Conservation (phyloP, 305 asterid genomes). For the Fraxinus nigra region DNA sequence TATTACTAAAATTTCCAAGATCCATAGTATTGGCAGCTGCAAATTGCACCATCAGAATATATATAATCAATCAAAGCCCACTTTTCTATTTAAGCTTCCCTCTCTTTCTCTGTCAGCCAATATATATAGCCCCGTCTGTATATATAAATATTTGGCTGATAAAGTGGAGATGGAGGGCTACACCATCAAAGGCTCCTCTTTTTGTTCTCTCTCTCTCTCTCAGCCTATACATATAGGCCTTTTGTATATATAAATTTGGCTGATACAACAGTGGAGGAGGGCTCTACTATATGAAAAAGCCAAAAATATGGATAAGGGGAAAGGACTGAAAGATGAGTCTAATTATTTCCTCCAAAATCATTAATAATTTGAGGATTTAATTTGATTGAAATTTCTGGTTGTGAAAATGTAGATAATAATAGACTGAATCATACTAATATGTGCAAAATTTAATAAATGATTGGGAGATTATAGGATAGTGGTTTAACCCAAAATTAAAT, state of each 20-base stretch:
- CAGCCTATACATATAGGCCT: neutral
- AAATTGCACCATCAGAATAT: neutral
- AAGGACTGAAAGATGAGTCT: neutral
- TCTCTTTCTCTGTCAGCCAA: neutral
- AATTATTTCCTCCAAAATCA: neutral
- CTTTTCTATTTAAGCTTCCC: neutral
- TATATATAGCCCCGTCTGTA: neutral
- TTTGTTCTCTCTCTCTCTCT: neutral
- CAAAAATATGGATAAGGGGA: neutral
- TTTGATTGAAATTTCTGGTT: neutral
- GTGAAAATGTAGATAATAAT: neutral
- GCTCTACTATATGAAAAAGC: neutral
- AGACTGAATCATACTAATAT: neutral
- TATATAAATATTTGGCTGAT: neutral
- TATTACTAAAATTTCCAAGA: conserved; percentile 27
- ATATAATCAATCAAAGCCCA: neutral
- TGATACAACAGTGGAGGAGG: neutral
- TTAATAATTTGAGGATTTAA: neutral
- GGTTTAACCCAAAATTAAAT: neutral
- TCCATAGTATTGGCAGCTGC: conserved; percentile 28
- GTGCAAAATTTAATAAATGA: neutral
- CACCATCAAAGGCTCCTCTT: neutral
- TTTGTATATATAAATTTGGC: neutral
- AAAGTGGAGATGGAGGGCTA: neutral
- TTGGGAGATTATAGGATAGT: neutral